Evolutionary conservation across 345 rosid species (phyloP), one percentile per base, ranked within the genome.

Genomic region (Camelina sativa): DNA sequence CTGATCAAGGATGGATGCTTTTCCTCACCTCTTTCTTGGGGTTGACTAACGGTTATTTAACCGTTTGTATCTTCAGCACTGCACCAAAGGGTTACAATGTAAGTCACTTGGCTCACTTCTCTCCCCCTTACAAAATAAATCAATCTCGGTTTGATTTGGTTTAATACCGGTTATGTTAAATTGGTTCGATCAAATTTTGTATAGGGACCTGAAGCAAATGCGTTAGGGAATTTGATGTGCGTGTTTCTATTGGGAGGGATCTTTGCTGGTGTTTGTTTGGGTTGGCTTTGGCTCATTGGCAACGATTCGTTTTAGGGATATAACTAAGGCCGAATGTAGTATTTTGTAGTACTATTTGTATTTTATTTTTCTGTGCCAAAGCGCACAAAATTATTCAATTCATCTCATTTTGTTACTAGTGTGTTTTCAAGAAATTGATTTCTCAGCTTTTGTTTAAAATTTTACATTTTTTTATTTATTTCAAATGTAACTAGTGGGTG

Each of bases 61-160:
- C 98, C 0, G 92, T 89, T 8, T 88, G 91, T 50, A 86, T 93
- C 68, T 85, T 91, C 22, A 89, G 92, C 76, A 65, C 74, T 6
- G 94, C 98, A 28, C 97, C 98, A 34, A 83, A 86, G 67, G 96
- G 96, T 69, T 93, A 89, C 76, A 91, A 89, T 89, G 99, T 95
- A 60, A 56, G 90, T 75, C 48, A 30, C 19, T 62, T 48, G 25
- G 1, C 22, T 22, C 22, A 22, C 28, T 25, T 25, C 6, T 9
- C 15, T 3, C 35, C 43, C 43, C 37, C 19, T 38, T 59, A 40
- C 32, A 13, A 34, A 16, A 28, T 28, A 28, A n/a, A 1, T 11
- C 43, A 17, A 5, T 32, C 46, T 61, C 4, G 7, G 43, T 62
- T 62, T 5, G 20, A 34, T 50, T 72, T n/a, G 48, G 65, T 61